Evolutionary conservation across 768 basidiomycete genomes (phyloP), one percentile per base, ranked within the genome.

Genomic region (Amanita rimosa): DNA sequence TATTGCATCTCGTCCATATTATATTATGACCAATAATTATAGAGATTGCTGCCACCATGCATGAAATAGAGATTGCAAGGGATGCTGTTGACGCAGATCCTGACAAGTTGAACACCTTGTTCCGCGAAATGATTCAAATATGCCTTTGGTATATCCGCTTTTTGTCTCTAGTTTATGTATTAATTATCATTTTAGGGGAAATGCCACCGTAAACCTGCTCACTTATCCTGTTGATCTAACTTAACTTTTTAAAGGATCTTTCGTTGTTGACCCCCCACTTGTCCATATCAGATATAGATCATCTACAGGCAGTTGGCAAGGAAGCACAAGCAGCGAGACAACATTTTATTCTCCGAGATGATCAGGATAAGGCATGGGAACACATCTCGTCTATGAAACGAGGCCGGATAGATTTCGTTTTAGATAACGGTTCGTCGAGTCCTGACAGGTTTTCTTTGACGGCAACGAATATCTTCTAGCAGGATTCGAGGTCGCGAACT

Each of bases 261-360:
- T 94, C 91, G 0, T 78, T 98, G 10, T 72, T 98, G 22, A 92
- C 92, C n/a, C n/a, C n/a, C 1, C 85, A 92, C 56, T 65, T 96
- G 48, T 81, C 86, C 0, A 77, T 83, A 26, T 76, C 80, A 5
- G 91, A 97, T 57, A 88, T 97, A 14, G 77, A 83, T 46, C 66
- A 81, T 54, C 70, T 97, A 2, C 95, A 99, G 62, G 67, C 78
- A 0, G 87, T 91, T 2, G 89, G 85, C 4, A 78, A 75, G 46
- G 83, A 85, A n/a, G 84, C 86, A 0, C 89, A 89, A 57, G 74
- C 74, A 11, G 83, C 80, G 4, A 74, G 89, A n/a, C 70, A 77
- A 34, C 71, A 82, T 39, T 90, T 79, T 57, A 94, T 98, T 44
- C 70, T 99, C 16, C 78, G 75, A 50, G 86, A 97, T 55, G 90